These are phyloP conservation scores for Aspergillus sp. DNA, from an alignment of 2,329 filamentous ascomycete genomes.

Conservation along the genomic window DNA sequence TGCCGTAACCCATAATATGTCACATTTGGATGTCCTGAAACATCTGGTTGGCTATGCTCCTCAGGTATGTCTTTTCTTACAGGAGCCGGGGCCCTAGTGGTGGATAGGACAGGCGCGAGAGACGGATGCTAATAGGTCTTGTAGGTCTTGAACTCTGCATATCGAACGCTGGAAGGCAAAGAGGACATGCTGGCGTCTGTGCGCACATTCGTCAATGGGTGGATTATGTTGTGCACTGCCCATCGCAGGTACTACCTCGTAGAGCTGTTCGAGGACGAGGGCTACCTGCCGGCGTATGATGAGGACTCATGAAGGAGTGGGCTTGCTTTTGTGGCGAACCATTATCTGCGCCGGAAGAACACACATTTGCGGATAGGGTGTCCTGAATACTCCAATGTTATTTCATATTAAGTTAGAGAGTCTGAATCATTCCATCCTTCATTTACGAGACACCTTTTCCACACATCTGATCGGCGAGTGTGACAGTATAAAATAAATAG, in stretches of 20 bases:
- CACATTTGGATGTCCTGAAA: slow-evolving; percentile 7
- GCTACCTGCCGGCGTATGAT: slow-evolving; percentile 8
- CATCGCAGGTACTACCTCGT: slow-evolving; percentile 9
- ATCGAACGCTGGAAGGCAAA: slow-evolving; percentile 1
- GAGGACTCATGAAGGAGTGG: slow-evolving; percentile 2
- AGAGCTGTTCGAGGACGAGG: slow-evolving; percentile 8
- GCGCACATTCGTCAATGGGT: slow-evolving; percentile 4
- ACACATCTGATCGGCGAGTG: neutral
- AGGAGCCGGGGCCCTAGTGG: neutral
- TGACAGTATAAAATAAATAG: neutral
- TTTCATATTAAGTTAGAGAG: neutral
- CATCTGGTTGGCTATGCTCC: slow-evolving; percentile 6
- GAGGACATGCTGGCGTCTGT: slow-evolving; percentile 2
- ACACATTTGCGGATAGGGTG: neutral
- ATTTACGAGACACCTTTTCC: neutral
- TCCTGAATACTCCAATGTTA: neutral
- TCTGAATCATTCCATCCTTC: neutral
- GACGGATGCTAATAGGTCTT: neutral
- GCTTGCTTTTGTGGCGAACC: neutral
- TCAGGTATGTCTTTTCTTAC: slow-evolving; percentile 1
- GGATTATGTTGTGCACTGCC: slow-evolving; percentile 7
- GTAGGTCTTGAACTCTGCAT: slow-evolving; percentile 4
- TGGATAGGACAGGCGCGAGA: neutral
- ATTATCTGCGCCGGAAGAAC: neutral
- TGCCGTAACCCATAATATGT: slow-evolving; percentile 5